Percentiles rank a stretch among this genome's conserved stretches.
These are phyloP conservation scores for Nakazawaea populi DNA, from an alignment of 805 yeast genomes.

Conservation along the genomic window DNA sequence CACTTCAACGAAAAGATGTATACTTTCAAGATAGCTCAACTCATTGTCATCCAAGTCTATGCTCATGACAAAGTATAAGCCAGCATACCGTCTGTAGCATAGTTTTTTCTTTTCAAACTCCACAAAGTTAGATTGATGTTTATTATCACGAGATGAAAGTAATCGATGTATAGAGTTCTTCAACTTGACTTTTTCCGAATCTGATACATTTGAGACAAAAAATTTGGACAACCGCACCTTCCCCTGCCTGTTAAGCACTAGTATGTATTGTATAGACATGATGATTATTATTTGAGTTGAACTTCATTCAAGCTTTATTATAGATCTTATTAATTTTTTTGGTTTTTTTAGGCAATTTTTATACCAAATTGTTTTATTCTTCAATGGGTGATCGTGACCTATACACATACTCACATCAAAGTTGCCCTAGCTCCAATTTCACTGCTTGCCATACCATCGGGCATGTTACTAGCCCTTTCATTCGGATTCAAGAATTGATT, in stretches of 20 bases:
- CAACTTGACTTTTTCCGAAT: conserved; percentile 38
- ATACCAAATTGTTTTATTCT: too few species aligned
- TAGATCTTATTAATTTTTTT: neutral
- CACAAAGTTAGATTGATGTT: conserved; percentile 48
- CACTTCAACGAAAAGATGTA: conserved; percentile 85
- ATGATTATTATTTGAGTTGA: neutral
- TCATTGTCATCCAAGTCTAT: conserved; percentile 80
- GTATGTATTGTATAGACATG: conserved; percentile 76
- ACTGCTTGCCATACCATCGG: conserved; percentile 72
- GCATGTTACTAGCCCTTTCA: conserved; percentile 78
- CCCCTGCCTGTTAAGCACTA: conserved; percentile 92
- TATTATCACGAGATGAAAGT: conserved; percentile 78
- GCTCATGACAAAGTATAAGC: conserved; percentile 81
- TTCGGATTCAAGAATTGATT: conserved; percentile 60
- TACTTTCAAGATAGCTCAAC: conserved; percentile 71
- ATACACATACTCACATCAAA: conserved; percentile 45
- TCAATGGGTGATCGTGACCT: too few species aligned
- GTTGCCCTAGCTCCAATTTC: conserved; percentile 85
- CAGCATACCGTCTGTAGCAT: conserved; percentile 88
- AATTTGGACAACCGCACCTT: conserved; percentile 81
- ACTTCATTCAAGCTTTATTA: neutral
- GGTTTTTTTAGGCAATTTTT: too few species aligned
- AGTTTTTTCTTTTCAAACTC: conserved; percentile 52
- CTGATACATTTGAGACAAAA: conserved; percentile 34
- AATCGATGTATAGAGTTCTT: conserved; percentile 70